Percentiles rank a stretch among this genome's conserved stretches.
phyloP scores from a whole-genome alignment of 2,329 filamentous ascomycete genomes.

The Sclerotinia spermophila region DNA sequence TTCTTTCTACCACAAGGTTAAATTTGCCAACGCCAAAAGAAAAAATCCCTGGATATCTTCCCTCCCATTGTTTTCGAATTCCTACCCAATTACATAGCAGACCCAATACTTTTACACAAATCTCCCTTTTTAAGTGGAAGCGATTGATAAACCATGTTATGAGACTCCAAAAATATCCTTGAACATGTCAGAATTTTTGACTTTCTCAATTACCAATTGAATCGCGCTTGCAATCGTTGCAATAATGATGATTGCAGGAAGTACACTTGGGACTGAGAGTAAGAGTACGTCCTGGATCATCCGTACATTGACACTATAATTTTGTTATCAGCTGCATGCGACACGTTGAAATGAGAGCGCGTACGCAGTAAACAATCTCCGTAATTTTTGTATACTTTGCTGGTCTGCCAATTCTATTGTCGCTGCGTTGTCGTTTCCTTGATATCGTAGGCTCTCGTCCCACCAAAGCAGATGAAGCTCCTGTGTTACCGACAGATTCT shows the following conservation, averaged over 20 bases:
- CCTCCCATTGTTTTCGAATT: not conserved
- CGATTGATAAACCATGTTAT: not conserved
- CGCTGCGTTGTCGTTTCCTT: conserved; percentile 20
- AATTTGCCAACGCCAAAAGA: not conserved
- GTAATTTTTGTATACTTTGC: conserved; percentile 20
- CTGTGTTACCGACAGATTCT: conserved; percentile 5
- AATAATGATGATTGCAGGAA: conserved; percentile 24
- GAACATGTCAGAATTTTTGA: not conserved
- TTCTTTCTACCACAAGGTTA: not conserved
- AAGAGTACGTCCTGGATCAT: conserved; percentile 23
- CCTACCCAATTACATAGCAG: not conserved
- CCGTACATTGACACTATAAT: conserved; percentile 28
- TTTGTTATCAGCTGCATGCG: conserved; percentile 1
- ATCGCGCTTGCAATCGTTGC: conserved; percentile 19
- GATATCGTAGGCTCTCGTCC: conserved; percentile 5
- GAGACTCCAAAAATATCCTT: conserved; percentile 2
- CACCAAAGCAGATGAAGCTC: conserved; percentile 20
- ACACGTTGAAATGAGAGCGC: not conserved
- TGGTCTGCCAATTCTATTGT: conserved; percentile 15
- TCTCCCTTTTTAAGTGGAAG: not conserved
- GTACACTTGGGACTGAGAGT: conserved; percentile 23
- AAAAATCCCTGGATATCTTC: not conserved
- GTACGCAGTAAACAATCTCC: conserved; percentile 29
- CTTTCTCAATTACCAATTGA: not conserved
- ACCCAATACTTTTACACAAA: conserved; percentile 10